Evolutionary conservation across 139 green algal genomes (phyloP), one percentile per base, ranked within the genome.

Genomic region (Raphidocelis subcapitata): DNA sequence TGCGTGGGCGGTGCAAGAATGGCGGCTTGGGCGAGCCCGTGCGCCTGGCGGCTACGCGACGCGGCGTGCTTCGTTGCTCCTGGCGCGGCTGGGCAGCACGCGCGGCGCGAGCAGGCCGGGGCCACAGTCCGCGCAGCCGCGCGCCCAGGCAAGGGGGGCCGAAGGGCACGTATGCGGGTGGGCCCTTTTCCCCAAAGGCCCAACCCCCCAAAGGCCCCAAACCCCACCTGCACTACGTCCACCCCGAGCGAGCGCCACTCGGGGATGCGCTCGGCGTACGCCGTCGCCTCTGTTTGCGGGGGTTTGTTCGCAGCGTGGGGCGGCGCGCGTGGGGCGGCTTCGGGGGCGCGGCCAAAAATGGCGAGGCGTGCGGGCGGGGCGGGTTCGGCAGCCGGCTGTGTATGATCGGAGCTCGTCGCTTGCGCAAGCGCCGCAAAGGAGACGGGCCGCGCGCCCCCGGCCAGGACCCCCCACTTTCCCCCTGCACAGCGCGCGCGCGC

Each of bases 191-290:
- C 3, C 51, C 1, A 16, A 61, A 23, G 21, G 54, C 54, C 28
- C 24, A 12, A 23, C 24, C 21, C 24, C 54, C 28, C 12, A 62
- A 23, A 62, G 54, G 21, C 18, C 21, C 10, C 18, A 33, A 3
- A 12, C 21, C 61, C 31, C 33, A 75, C 69, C 72, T 86, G 79
- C 24, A 90, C 66, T 1, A 93, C 82, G 37, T 88, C 77, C 26
- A 97, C 85, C 0, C 91, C 92, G n/a, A 51, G 24, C 10, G 68
- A 64, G 59, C 90, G 49, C 92, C 92, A 97, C 16, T 62, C 52
- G 3, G 79, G 61, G 5, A 92, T 73, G 18, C 81, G 37, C 28
- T 90, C 81, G 0, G 21, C 60, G 46, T 67, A 85, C 8, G 79
- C 69, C 1, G 79, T 83, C 28, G 66, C 60, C 5, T 65, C 51